Evolutionary conservation across 2,329 filamentous ascomycete genomes (phyloP).

Genomic region (Proliferodiscus dingleyae): DNA sequence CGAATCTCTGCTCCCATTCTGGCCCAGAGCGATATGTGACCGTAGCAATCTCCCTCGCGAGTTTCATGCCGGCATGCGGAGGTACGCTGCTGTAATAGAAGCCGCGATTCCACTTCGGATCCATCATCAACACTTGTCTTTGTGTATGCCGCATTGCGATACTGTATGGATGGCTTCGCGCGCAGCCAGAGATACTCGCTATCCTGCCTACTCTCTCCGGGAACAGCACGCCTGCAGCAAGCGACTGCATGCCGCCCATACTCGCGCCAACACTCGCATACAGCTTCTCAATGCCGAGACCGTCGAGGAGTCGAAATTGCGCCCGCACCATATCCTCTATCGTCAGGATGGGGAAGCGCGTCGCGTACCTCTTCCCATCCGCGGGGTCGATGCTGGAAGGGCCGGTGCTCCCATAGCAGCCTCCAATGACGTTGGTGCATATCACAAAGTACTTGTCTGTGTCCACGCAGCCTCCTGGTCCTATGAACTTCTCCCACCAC

Average conservation of each 20-base stretch:
- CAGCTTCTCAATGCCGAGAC: constrained; percentile 68
- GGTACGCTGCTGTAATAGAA: constrained; percentile 89
- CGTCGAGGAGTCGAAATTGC: constrained; percentile 84
- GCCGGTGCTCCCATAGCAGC: constrained; percentile 93
- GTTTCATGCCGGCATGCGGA: constrained; percentile 95
- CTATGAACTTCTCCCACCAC: constrained; percentile 99
- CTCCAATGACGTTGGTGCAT: constrained; percentile 94
- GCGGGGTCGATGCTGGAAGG: constrained; percentile 81
- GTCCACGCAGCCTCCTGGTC: constrained; percentile 76
- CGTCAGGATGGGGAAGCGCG: constrained; percentile 90
- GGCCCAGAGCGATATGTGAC: constrained; percentile 95
- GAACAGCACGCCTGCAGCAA: constrained; percentile 81
- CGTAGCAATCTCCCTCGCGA: constrained; percentile 93
- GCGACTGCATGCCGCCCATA: constrained; percentile 98
- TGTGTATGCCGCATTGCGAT: constrained; percentile 99
- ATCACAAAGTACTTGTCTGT: constrained; percentile 90
- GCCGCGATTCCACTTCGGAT: constrained; percentile 91
- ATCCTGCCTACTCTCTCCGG: constrained; percentile 76
- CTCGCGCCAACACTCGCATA: constrained; percentile 92
- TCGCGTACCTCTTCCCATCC: constrained; percentile 84
- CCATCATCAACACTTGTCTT: constrained; percentile 97
- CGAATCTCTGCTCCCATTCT: constrained; percentile 96
- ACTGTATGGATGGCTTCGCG: constrained; percentile 91
- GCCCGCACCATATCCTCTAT: constrained; percentile 97
- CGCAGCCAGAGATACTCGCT: constrained; percentile 88